Conservation (phyloP, 2,329 filamentous ascomycete genomes). For the Hansfordia pulvinata region DNA sequence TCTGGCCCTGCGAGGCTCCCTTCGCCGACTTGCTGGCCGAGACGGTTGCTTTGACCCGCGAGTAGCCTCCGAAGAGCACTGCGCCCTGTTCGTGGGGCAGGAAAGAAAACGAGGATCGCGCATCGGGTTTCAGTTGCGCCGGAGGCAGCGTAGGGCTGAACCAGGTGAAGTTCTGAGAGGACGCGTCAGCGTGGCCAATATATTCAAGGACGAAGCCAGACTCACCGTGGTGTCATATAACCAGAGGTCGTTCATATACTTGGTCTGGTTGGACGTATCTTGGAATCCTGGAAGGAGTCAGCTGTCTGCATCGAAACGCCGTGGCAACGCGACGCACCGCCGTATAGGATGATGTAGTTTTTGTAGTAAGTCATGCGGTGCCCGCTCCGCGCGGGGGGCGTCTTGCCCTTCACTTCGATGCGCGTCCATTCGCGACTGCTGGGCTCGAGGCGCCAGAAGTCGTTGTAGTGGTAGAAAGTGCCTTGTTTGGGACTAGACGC, state of each 20-base stretch:
- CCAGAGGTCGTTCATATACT: slow-evolving; percentile 89
- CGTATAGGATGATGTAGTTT: slow-evolving; percentile 90
- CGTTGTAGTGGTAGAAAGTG: slow-evolving; percentile 98
- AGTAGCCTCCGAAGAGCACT: slow-evolving; percentile 87
- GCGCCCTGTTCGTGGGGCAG: slow-evolving; percentile 84
- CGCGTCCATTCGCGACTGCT: slow-evolving; percentile 79
- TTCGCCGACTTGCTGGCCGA: slow-evolving; percentile 49
- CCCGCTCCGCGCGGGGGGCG: slow-evolving; percentile 74
- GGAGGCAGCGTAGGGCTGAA: slow-evolving; percentile 60
- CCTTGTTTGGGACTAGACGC: slow-evolving; percentile 65
- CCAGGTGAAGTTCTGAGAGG: slow-evolving; percentile 62
- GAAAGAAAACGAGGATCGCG: slow-evolving; percentile 82
- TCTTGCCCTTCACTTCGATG: slow-evolving; percentile 66
- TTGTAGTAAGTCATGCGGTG: slow-evolving; percentile 97
- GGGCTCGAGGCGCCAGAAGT: slow-evolving; percentile 91
- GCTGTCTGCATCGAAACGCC: background rate
- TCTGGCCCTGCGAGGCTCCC: slow-evolving; percentile 44
- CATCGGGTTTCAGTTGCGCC: slow-evolving; percentile 76
- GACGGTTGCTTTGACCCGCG: slow-evolving; percentile 65
- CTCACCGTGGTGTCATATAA: slow-evolving; percentile 64
- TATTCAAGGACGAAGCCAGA: background rate
- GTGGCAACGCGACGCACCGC: slow-evolving; percentile 29
- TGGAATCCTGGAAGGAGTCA: slow-evolving; percentile 51
- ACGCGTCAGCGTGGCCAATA: slow-evolving; percentile 4
- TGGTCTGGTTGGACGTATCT: slow-evolving; percentile 88